Percentiles rank a stretch among this genome's conserved stretches.
Conservation (phyloP, 768 basidiomycete genomes). For the Hortiboletus campestris region DNA sequence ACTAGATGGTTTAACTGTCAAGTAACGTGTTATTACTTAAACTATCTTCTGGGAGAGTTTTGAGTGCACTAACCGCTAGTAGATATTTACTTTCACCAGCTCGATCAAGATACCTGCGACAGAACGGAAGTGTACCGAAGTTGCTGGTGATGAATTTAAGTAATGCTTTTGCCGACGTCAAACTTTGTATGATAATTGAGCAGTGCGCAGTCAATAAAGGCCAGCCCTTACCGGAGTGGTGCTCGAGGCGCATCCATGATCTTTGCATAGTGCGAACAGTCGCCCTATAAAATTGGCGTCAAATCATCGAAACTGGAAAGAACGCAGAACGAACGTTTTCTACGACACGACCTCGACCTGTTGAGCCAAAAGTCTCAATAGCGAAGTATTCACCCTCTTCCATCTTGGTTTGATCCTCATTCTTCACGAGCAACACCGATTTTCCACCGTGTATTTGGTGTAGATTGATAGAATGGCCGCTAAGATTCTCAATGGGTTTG, state of each 20-base stretch:
- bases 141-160: slow-evolving; percentile 86
- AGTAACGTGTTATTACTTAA: background rate
- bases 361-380: slow-evolving; percentile 99
- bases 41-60: background rate
- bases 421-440: slow-evolving; percentile 86
- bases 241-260: slow-evolving; percentile 67
- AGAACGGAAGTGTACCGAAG: slow-evolving; percentile 95
- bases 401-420: slow-evolving; percentile 92
- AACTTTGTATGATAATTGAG: slow-evolving; percentile 40
- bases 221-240: slow-evolving; percentile 62
- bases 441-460: slow-evolving; percentile 96
- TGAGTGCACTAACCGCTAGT: slow-evolving; percentile 60
- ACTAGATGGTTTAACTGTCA: slow-evolving; percentile 86
- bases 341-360: slow-evolving; percentile 83
- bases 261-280: slow-evolving; percentile 90
- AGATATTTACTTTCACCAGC: slow-evolving; percentile 91
- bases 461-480: slow-evolving; percentile 87
- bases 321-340: slow-evolving; percentile 57
- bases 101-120: slow-evolving; percentile 92
- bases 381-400: slow-evolving; percentile 99
- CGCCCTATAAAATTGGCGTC: slow-evolving; percentile 53
- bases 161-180: slow-evolving; percentile 82
- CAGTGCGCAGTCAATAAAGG: background rate
- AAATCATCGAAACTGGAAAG: background rate
- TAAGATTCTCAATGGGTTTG: slow-evolving; percentile 90